Conservation (phyloP, 106 monocot genomes). For the Xerophyta viscosa region DNA sequence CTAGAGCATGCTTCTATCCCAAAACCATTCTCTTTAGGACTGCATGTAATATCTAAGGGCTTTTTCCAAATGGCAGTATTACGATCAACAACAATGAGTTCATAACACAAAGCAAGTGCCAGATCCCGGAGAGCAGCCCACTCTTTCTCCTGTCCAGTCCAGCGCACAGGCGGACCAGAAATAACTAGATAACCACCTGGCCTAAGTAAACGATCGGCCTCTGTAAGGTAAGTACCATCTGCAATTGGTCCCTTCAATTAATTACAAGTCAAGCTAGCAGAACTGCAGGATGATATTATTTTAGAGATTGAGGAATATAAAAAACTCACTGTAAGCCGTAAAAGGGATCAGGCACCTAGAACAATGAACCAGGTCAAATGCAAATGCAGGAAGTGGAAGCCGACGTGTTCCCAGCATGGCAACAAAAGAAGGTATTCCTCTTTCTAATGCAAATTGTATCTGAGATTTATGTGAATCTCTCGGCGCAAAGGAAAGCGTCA, state of each 20-base stretch:
- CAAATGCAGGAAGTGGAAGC: constrained; percentile 78
- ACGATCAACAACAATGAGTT: constrained; percentile 74
- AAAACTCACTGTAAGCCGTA: constrained; percentile 71
- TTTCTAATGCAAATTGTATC: constrained; percentile 94
- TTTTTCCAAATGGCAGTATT: constrained; percentile 96
- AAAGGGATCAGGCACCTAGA: constrained; percentile 96
- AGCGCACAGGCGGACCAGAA: constrained; percentile 89
- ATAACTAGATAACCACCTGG: constrained; percentile 92
- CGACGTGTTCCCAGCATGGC: constrained; percentile 87
- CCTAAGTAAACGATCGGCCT: constrained; percentile 79
- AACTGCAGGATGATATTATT: too few relatives aligned
- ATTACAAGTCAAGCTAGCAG: too few relatives aligned
- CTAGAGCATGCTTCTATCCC: constrained; percentile 47
- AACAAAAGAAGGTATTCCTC: constrained; percentile 96
- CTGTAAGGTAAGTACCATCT: constrained; percentile 91
- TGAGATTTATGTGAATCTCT: constrained; percentile 98
- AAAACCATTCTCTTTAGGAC: constrained; percentile 56
- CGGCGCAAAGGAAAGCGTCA: constrained; percentile 91
- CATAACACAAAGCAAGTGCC: constrained; percentile 68
- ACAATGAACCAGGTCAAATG: constrained; percentile 92
- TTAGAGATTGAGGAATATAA: too few relatives aligned
- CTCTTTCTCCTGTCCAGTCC: constrained; percentile 88
- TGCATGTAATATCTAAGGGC: constrained; percentile 40
- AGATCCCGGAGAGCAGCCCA: constrained; percentile 73
- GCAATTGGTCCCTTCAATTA: too few relatives aligned